A percentile compares a stretch with the other conserved stretches of the same genome.
Evolutionary conservation across 257 asterid species (phyloP).

Genomic region (Lycium ferocissimum): DNA sequence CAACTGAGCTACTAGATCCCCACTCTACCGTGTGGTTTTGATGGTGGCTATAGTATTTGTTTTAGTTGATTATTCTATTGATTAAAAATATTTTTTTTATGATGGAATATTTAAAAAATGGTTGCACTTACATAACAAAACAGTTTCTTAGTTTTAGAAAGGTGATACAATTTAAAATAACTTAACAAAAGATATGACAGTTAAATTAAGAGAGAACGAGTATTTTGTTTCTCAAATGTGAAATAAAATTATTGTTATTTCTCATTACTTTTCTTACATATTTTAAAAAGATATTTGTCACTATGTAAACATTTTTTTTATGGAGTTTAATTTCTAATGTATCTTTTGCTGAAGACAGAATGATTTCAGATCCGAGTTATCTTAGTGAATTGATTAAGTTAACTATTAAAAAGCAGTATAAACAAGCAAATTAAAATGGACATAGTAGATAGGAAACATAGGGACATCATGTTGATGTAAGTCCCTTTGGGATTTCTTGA

Average conservation of each 20-base stretch:
- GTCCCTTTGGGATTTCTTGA: neutral
- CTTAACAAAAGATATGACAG: neutral
- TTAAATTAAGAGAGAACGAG: neutral
- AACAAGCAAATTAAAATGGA: neutral
- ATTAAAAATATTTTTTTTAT: neutral
- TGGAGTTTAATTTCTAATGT: neutral
- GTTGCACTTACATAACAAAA: neutral
- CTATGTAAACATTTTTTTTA: neutral
- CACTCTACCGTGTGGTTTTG: too few relatives aligned
- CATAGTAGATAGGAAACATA: neutral
- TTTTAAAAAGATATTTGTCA: neutral
- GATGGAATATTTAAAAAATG: neutral
- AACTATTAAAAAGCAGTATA: neutral
- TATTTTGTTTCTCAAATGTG: neutral
- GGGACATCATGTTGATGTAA: neutral
- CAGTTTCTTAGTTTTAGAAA: neutral
- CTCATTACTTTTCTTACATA: neutral
- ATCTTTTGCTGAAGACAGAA: neutral
- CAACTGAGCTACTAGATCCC: too few relatives aligned
- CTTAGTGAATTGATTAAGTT: neutral
- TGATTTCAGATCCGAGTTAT: neutral
- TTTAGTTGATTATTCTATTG: neutral
- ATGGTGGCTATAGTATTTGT: neutral
- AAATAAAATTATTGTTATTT: neutral
- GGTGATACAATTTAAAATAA: neutral